These are phyloP conservation scores for Ettlia oleoabundans DNA, from an alignment of 139 green algal species.

Conservation along the genomic window DNA sequence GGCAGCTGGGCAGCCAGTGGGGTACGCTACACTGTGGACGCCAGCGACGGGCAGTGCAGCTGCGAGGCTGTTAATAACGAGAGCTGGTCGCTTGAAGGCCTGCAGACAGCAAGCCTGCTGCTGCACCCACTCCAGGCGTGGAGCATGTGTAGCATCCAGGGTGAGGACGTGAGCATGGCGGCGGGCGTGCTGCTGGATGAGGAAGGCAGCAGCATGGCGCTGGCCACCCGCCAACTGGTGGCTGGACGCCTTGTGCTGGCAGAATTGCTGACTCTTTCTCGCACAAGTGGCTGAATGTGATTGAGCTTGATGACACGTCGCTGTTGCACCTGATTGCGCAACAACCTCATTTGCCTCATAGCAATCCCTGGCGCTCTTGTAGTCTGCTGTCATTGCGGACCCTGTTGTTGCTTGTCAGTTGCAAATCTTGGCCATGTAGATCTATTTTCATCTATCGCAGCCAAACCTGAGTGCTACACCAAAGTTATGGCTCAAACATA, in stretches of 20 bases:
- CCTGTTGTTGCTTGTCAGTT: no score
- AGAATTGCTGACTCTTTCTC: conserved; percentile 25
- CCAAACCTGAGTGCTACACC: no score
- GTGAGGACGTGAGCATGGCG: not conserved
- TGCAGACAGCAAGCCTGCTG: not conserved
- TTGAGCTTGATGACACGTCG: no score
- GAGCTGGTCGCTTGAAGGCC: not conserved
- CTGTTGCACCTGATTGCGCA: no score
- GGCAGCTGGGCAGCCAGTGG: conserved; percentile 40
- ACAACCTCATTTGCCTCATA: no score
- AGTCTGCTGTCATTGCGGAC: no score
- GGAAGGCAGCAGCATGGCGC: conserved; percentile 24
- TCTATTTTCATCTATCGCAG: no score
- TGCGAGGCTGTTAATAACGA: not conserved
- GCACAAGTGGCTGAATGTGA: no score
- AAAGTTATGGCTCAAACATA: no score
- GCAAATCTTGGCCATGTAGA: no score
- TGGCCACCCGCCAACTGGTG: not conserved
- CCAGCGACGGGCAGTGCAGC: not conserved
- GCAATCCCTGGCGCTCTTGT: no score
- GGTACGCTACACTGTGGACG: conserved; percentile 3
- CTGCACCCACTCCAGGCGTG: conserved; percentile 22
- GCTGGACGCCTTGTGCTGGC: not conserved
- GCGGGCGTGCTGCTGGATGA: conserved; percentile 31
- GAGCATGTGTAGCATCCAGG: not conserved